These are phyloP conservation scores for Lentinula edodes DNA, from an alignment of 768 basidiomycete genomes.

Conservation along the genomic window DNA sequence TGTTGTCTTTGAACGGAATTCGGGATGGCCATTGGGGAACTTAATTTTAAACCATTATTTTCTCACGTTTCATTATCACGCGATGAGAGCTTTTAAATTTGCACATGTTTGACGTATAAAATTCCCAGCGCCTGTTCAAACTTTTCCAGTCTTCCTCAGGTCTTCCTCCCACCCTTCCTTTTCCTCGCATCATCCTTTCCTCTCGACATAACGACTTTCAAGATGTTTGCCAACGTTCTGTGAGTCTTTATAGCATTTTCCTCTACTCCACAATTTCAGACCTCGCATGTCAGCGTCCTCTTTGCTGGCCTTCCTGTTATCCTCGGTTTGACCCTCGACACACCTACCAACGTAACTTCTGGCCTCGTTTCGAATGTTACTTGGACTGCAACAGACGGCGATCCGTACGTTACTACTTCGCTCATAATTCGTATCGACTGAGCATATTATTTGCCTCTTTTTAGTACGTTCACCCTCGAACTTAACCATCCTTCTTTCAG, in stretches of 20 bases:
- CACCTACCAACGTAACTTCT: constrained; percentile 5
- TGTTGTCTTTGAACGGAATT: too few species aligned
- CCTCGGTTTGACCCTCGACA: not conserved
- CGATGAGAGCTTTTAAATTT: too few species aligned
- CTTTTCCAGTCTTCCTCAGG: too few species aligned
- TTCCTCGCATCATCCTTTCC: not conserved
- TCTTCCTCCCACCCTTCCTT: too few species aligned
- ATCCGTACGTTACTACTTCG: not conserved
- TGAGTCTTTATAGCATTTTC: not conserved
- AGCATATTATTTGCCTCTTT: too few species aligned
- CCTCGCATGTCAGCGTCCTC: not conserved
- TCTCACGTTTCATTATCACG: too few species aligned
- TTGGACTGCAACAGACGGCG: not conserved
- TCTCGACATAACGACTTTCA: not conserved
- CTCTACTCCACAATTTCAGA: not conserved
- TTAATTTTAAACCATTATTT: too few species aligned
- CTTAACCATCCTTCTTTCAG: not conserved
- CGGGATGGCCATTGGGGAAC: too few species aligned
- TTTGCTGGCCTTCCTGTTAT: not conserved
- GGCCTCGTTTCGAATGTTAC: not conserved
- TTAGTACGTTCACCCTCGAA: not conserved
- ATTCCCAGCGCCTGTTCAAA: too few species aligned
- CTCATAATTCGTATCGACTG: not conserved
- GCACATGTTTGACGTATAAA: too few species aligned
- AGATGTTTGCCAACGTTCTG: constrained; percentile 4